A percentile compares a stretch with the other conserved stretches of the same genome.
phyloP scores from a whole-genome alignment of 164 flowering plant species.

The Magnolia sinica region DNA sequence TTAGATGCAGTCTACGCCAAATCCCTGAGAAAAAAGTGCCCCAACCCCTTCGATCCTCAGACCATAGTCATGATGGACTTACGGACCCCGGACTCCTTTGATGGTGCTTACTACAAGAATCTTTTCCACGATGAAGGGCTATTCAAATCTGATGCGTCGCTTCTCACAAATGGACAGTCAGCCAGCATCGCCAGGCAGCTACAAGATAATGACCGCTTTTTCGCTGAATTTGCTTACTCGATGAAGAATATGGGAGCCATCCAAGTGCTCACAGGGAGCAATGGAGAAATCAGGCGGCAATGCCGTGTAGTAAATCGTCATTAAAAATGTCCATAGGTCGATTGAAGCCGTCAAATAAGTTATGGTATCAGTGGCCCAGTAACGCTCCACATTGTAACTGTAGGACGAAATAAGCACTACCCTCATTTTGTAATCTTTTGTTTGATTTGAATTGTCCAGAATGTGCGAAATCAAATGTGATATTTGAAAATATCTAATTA shows the following conservation, averaged over 20 bases:
- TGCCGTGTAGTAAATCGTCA: conserved; percentile 19
- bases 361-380: too few relatives aligned
- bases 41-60: conserved; percentile 12
- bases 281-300: conserved; percentile 27
- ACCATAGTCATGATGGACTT: conserved; percentile 46
- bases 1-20: conserved; percentile 37
- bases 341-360: too few relatives aligned
- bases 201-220: conserved; percentile 13
- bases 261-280: conserved; percentile 27
- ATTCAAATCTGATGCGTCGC: conserved; percentile 45
- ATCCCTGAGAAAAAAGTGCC: conserved; percentile 32
- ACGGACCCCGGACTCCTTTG: conserved; percentile 26
- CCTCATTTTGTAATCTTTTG: too few relatives aligned
- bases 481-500: too few relatives aligned
- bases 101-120: conserved; percentile 22
- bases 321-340: not conserved
- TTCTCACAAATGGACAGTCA: conserved; percentile 21
- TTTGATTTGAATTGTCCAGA: too few relatives aligned
- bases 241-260: conserved; percentile 28
- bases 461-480: too few relatives aligned
- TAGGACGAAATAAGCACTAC: too few relatives aligned
- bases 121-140: conserved; percentile 30
- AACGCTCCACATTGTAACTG: too few relatives aligned
- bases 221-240: conserved; percentile 21
- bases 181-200: conserved; percentile 9